phyloP scores from a whole-genome alignment of 2,329 filamentous ascomycete genomes.

The Fusarium bactridioides region DNA sequence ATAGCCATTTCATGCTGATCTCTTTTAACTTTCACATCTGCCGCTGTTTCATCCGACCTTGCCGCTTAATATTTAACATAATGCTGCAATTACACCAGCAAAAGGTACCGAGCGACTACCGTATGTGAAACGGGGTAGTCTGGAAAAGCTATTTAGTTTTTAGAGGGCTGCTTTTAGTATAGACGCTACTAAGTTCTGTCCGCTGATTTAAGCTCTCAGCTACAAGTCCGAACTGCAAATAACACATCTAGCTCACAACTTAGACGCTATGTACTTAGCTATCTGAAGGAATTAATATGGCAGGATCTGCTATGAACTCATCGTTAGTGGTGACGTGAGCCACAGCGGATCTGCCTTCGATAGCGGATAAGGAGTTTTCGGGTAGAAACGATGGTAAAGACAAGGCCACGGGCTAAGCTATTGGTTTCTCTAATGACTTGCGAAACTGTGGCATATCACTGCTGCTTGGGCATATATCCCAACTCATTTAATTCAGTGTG shows the following conservation, averaged over 20 bases:
- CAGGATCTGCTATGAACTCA: neutral
- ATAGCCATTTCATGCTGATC: accelerated
- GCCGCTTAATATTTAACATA: neutral
- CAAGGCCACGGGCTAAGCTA: accelerated
- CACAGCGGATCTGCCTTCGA: accelerated
- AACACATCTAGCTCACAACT: no score
- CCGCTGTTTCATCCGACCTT: neutral
- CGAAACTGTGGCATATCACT: neutral
- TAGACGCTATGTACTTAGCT: accelerated
- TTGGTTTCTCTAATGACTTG: neutral
- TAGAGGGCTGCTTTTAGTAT: neutral
- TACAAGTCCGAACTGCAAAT: no score
- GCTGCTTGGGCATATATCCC: neutral
- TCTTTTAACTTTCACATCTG: neutral
- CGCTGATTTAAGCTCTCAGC: no score
- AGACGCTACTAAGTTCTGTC: no score
- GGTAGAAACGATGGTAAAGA: neutral
- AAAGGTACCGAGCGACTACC: accelerated
- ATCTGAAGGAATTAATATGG: neutral
- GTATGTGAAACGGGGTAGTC: accelerated
- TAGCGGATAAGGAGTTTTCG: accelerated
- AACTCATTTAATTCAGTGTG: neutral
- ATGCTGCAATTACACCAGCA: accelerated
- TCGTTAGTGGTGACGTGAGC: neutral
- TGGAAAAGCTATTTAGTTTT: neutral